Percentiles rank a stretch among this genome's conserved stretches.
Evolutionary conservation across 2,329 filamentous ascomycete species (phyloP).

Genomic region (Cercospora sojina): DNA sequence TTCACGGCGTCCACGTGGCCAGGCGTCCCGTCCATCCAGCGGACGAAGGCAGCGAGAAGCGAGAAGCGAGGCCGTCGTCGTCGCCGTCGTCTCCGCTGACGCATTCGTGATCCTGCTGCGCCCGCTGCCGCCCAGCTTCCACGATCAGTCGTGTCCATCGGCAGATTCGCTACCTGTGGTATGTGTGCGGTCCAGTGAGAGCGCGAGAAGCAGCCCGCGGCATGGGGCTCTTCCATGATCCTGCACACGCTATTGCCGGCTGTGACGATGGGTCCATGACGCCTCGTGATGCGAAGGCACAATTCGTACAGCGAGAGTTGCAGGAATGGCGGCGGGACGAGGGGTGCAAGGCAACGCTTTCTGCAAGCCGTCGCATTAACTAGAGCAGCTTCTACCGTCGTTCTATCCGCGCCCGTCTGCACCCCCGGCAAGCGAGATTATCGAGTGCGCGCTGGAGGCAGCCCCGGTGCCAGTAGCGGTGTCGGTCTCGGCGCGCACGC

Average conservation of each 20-base stretch:
- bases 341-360: neutral
- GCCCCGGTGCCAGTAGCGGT: slow-evolving; percentile 6
- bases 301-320: neutral
- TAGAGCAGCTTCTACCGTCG: slow-evolving; percentile 15
- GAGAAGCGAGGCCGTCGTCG: neutral
- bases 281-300: neutral
- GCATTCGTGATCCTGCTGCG: neutral
- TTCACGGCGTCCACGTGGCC: neutral
- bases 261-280: neutral
- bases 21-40: neutral
- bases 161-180: neutral
- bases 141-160: neutral
- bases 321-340: neutral
- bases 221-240: neutral
- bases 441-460: slow-evolving; percentile 3
- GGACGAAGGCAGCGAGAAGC: neutral
- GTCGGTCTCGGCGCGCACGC: slow-evolving; percentile 3
- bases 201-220: neutral
- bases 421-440: slow-evolving; percentile 23
- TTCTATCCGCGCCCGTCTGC: slow-evolving; percentile 10
- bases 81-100: neutral
- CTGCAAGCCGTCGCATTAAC: neutral
- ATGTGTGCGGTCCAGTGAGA: neutral
- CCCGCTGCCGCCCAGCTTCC: neutral
- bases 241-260: neutral